phyloP scores from a whole-genome alignment of 345 rosid species.

The Pseudoturritis turrita region DNA sequence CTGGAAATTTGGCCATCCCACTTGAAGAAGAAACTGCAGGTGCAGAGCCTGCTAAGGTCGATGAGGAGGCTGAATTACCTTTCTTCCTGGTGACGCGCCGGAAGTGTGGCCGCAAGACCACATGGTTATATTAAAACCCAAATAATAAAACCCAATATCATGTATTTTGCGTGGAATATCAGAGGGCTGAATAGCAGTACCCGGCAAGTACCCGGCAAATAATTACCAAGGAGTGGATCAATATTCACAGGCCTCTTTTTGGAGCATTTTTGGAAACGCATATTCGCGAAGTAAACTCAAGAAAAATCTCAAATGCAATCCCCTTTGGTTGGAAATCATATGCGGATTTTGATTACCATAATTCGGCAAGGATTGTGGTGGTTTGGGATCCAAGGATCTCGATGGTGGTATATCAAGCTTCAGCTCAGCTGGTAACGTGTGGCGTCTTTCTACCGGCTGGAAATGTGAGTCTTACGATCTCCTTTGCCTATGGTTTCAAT shows the following conservation, averaged over 20 bases:
- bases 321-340: not conserved
- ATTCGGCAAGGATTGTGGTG: not conserved
- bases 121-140: no score
- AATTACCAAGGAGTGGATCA: not conserved
- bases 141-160: no score
- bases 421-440: not conserved
- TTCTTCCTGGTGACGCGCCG: not conserved
- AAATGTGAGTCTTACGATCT: not conserved
- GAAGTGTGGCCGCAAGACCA: not conserved
- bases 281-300: not conserved
- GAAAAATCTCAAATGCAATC: not conserved
- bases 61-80: no score
- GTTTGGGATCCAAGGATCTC: not conserved
- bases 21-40: no score
- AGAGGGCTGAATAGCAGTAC: not conserved
- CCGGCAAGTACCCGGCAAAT: not conserved
- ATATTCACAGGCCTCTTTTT: not conserved
- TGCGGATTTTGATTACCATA: not conserved
- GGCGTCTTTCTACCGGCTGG: not conserved
- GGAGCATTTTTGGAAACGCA: not conserved
- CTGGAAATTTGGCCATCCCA: no score
- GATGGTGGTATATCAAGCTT: not conserved
- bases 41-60: no score
- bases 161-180: not conserved
- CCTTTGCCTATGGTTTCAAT: not conserved